phyloP scores from a whole-genome alignment of 2,329 filamentous ascomycete genomes.

The Penicillium sclerotiorum region DNA sequence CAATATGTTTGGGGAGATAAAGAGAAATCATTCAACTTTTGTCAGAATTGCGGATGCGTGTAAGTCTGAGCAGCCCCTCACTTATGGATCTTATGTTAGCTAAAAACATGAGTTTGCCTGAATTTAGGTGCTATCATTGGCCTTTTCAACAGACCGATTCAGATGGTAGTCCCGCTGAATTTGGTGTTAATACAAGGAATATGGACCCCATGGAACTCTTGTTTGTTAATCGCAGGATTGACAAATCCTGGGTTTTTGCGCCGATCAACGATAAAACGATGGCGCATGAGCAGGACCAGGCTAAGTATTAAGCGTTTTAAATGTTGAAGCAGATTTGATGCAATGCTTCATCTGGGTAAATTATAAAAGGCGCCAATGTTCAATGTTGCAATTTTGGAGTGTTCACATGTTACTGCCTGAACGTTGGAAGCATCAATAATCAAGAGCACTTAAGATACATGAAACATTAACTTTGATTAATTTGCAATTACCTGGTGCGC shows the following conservation, averaged over 20 bases:
- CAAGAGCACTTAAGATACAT: no score
- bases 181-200: conserved; percentile 12
- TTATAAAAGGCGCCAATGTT: no score
- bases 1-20: conserved; percentile 10
- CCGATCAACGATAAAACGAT: conserved; percentile 5
- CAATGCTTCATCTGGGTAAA: no score
- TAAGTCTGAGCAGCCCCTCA: conserved; percentile 5
- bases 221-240: conserved; percentile 10
- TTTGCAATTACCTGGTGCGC: no score
- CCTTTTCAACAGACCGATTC: conserved; percentile 6
- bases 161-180: conserved; percentile 2
- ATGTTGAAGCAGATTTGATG: no score
- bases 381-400: no score
- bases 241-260: conserved; percentile 3
- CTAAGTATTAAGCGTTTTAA: conserved; percentile 12
- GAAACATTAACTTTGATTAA: no score
- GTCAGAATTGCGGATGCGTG: conserved; percentile 12
- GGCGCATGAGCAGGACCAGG: conserved; percentile 8
- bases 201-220: conserved; percentile 13
- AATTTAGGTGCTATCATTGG: conserved; percentile 10
- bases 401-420: no score
- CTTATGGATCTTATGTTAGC: conserved; percentile 1
- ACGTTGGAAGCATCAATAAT: no score
- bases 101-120: no score
- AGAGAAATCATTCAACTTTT: conserved; percentile 12